Evolutionary conservation across 1,139 yeast genomes (phyloP), one percentile per base, ranked within the genome.

Genomic region (Lodderomyces jiufengensis): DNA sequence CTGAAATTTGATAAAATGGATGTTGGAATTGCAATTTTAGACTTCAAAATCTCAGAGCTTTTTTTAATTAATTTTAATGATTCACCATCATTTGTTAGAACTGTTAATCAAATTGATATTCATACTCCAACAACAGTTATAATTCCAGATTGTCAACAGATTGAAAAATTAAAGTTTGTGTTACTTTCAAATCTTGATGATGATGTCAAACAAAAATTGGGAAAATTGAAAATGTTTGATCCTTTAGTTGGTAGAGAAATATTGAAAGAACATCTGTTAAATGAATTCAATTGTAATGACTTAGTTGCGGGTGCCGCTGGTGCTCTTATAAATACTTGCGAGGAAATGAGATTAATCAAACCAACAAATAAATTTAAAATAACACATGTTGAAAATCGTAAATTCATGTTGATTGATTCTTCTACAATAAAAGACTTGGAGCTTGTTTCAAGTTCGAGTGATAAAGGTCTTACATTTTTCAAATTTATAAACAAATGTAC

Each of bases 41-140:
- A 41, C 20, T 27, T 36, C 10, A 33, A 29, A 27, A 38, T 38
- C 8, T 13, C 28, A 24, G 64, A 59, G 32, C 42, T 70, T 36
- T 46, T 44, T 3, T 37, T 64, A 12, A 53, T 62, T 3, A 62
- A 56, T 10, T 57, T 64, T 24, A 47, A 57, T 14, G 77, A 71
- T 43, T 61, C 76, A 0, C 73, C 63, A 44, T 68, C 74, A 0
- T 70, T 58, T 43, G 69, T 68, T 2, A 50, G 74, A 34, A 65
- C 74, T 0, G 50, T 72, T 8, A 70, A 72, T 42, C 66, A 65
- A 39, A 35, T 70, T 0, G 57, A 59, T 15, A 55, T 68, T 2
- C 55, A 53, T 37, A 52, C 53, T 23, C 71, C 75, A 0, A 48
- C 62, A 1, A 67, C 60, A 26, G 54, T 68, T 2, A 38, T 67